Evolutionary conservation across 495 filamentous ascomycete species (phyloP).

Genomic region (Cetradonia linearis): DNA sequence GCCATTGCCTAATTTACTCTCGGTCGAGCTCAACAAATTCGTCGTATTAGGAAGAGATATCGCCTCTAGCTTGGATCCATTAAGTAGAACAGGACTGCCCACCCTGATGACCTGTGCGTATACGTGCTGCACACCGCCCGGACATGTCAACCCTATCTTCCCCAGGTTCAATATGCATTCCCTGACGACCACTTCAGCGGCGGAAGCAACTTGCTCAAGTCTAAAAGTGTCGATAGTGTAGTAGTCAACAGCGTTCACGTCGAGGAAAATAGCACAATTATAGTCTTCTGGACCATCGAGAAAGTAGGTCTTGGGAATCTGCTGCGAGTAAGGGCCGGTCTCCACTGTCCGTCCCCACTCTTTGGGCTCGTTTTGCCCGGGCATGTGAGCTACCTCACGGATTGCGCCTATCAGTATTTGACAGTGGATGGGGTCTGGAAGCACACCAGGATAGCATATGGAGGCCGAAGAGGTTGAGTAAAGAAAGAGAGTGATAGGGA

Average conservation of each 20-base stretch:
- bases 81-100: neutral
- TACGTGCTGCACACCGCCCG: neutral
- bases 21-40: neutral
- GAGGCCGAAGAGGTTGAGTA: neutral
- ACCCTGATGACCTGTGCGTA: neutral
- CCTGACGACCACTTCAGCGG: neutral
- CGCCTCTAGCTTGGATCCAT: neutral
- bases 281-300: constrained; percentile 3
- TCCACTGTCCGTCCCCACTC: constrained; percentile 1
- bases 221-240: neutral
- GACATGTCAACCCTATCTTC: neutral
- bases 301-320: constrained; percentile 4
- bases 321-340: neutral
- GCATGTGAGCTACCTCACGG: neutral
- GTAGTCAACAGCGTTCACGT: neutral
- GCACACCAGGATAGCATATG: neutral
- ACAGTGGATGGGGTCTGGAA: neutral
- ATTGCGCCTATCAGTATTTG: neutral
- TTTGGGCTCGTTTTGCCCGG: neutral
- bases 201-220: neutral
- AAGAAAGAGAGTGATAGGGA: neutral
- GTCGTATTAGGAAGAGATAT: neutral
- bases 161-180: neutral
- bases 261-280: constrained; percentile 1
- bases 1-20: no score